Evolutionary conservation across 371 early-diverging fungal species (phyloP).

Genomic region (Actinomucor elegans): DNA sequence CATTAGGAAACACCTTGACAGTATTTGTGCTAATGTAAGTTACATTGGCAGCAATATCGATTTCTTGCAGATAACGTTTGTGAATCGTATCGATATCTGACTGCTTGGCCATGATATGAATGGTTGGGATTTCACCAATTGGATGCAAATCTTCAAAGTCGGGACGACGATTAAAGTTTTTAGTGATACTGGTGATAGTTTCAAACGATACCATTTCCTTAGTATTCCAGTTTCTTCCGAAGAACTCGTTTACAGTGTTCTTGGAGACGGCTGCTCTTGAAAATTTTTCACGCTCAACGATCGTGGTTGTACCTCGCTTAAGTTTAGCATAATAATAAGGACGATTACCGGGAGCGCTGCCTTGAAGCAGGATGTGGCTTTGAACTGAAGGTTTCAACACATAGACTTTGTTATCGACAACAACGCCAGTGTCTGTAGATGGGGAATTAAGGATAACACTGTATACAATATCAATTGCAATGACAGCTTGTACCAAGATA

Average conservation of each 20-base stretch:
- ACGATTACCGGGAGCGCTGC: conserved; percentile 9
- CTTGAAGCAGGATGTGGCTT: conserved; percentile 18
- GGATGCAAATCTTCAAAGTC: conserved; percentile 17
- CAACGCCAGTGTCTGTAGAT: conserved; percentile 5
- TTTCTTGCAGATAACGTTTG: conserved; percentile 20
- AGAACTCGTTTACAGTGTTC: conserved; percentile 22
- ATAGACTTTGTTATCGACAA: conserved; percentile 5
- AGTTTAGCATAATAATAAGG: conserved; percentile 18
- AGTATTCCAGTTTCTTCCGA: conserved; percentile 12
- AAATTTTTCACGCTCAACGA: conserved; percentile 13
- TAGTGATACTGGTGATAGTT: not conserved
- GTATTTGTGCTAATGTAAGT: conserved; percentile 27
- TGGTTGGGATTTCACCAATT: conserved; percentile 31
- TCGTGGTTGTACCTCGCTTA: not conserved
- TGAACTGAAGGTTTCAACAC: not conserved
- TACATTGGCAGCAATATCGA: conserved; percentile 18
- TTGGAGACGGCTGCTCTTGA: not conserved
- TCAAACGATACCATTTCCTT: conserved; percentile 3
- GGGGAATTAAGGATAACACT: conserved; percentile 16
- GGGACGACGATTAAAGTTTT: conserved; percentile 9
- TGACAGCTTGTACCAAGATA: not conserved
- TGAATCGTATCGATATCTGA: conserved; percentile 24
- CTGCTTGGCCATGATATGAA: conserved; percentile 25
- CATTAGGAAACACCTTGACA: conserved; percentile 18
- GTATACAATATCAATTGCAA: conserved; percentile 5